A percentile compares a stretch with the other conserved stretches of the same genome.
Evolutionary conservation across 1,284 basidiomycete genomes (phyloP).

Genomic region (Pseudozyma flocculosa): DNA sequence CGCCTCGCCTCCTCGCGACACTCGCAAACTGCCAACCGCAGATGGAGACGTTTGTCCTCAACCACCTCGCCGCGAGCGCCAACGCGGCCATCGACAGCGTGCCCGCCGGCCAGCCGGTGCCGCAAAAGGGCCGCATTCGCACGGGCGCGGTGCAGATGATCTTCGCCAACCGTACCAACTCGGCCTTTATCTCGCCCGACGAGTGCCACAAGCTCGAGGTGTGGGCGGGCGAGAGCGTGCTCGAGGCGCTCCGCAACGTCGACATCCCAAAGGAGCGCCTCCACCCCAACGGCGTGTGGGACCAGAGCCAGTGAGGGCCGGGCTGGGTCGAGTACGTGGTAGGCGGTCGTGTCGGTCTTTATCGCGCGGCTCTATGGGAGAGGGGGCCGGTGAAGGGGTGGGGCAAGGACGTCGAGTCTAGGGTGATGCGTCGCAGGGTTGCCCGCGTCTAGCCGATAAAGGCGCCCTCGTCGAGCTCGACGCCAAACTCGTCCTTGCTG

Average conservation of each 20-base stretch:
- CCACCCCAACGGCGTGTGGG: constrained; percentile 38
- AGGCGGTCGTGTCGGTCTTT: too few relatives aligned
- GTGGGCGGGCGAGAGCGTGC: constrained; percentile 66
- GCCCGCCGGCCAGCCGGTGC: constrained; percentile 1
- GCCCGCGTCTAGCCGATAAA: constrained; percentile 36
- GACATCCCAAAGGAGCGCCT: constrained; percentile 38
- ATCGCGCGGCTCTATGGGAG: too few relatives aligned
- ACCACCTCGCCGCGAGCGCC: constrained; percentile 43
- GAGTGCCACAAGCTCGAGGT: constrained; percentile 68
- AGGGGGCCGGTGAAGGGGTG: too few relatives aligned
- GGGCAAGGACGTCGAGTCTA: too few relatives aligned
- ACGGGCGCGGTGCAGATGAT: constrained; percentile 80
- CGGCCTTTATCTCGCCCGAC: constrained; percentile 73
- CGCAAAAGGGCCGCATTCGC: constrained; percentile 63
- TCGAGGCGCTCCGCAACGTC: constrained; percentile 61
- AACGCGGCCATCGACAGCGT: constrained; percentile 24
- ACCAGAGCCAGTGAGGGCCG: background rate
- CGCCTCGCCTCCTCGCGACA: too few relatives aligned
- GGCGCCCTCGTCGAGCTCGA: constrained; percentile 44
- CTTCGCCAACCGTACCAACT: constrained; percentile 75
- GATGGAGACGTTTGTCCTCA: constrained; percentile 57
- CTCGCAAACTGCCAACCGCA: too few relatives aligned
- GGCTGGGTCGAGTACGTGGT: too few relatives aligned
- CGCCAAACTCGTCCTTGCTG: constrained; percentile 39
- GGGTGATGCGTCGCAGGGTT: too few relatives aligned